phyloP scores from a whole-genome alignment of 768 basidiomycete genomes.

The Pleurotus tuber-regium region DNA sequence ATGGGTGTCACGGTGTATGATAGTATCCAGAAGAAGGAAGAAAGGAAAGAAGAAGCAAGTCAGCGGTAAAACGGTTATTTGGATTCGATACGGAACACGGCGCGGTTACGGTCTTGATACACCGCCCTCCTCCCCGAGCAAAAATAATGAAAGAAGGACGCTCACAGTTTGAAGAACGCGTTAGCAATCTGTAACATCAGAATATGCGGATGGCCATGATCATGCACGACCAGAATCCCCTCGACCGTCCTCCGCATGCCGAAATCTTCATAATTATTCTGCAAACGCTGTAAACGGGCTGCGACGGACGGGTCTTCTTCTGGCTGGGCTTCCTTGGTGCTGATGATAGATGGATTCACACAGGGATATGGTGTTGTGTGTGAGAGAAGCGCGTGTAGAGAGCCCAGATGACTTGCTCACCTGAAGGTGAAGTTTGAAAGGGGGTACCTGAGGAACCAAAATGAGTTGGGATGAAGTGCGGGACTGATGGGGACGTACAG shows the following conservation, averaged over 20 bases:
- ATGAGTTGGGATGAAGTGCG: background rate
- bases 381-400: background rate
- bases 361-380: slow-evolving; percentile 3
- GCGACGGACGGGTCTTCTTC: slow-evolving; percentile 97
- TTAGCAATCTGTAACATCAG: slow-evolving; percentile 98
- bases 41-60: no score
- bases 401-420: slow-evolving; percentile 30
- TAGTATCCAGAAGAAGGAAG: no score
- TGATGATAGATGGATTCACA: slow-evolving; percentile 28
- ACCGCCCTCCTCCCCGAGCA: background rate
- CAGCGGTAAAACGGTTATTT: no score
- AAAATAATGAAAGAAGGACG: slow-evolving; percentile 12
- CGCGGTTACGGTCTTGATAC: no score
- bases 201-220: slow-evolving; percentile 96
- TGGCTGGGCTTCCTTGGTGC: slow-evolving; percentile 94
- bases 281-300: slow-evolving; percentile 88
- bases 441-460: slow-evolving; percentile 53
- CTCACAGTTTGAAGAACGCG: slow-evolving; percentile 97
- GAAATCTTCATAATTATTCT: slow-evolving; percentile 95
- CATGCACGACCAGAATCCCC: slow-evolving; percentile 86
- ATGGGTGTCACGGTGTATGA: no score
- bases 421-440: slow-evolving; percentile 93
- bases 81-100: no score
- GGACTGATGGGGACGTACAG: slow-evolving; percentile 30
- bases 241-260: slow-evolving; percentile 97